These are phyloP conservation scores for Aspergillus steynii DNA, from an alignment of 495 filamentous ascomycete genomes.

Conservation along the genomic window DNA sequence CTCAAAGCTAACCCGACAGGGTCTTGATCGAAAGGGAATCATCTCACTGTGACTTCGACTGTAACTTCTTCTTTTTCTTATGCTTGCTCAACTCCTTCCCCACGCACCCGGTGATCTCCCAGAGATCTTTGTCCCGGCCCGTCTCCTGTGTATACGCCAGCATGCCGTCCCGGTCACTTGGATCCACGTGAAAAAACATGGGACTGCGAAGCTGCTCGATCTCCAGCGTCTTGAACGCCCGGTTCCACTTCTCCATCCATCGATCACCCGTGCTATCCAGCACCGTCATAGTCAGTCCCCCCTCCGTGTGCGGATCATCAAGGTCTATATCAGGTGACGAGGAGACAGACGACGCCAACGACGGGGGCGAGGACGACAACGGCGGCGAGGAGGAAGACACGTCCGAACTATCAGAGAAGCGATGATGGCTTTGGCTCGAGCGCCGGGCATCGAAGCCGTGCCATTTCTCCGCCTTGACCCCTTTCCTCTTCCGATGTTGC, in stretches of 20 bases:
- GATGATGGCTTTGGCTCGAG: conserved; percentile 10
- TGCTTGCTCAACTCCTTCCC: conserved; percentile 67
- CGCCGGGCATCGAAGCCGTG: conserved; percentile 19
- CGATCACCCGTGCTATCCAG: conserved; percentile 51
- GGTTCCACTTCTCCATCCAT: conserved; percentile 61
- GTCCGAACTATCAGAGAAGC: not conserved
- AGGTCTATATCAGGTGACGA: conserved; percentile 8
- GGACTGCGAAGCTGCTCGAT: conserved; percentile 63
- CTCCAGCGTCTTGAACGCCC: conserved; percentile 53
- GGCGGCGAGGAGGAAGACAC: conserved; percentile 27
- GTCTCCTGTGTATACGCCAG: conserved; percentile 57
- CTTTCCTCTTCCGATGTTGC: conserved; percentile 27
- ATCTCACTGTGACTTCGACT: conserved; percentile 23
- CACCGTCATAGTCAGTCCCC: conserved; percentile 35
- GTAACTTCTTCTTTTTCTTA: conserved; percentile 52
- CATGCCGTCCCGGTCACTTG: conserved; percentile 62
- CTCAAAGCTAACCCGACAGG: not conserved
- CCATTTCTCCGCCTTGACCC: conserved; percentile 35
- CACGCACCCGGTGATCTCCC: conserved; percentile 60
- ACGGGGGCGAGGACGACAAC: conserved; percentile 31
- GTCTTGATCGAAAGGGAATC: not conserved
- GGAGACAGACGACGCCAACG: conserved; percentile 32
- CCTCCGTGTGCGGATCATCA: not conserved
- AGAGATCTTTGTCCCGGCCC: conserved; percentile 50
- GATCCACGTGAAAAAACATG: conserved; percentile 70